Evolutionary conservation across 169 alveolate genomes (phyloP).

Genomic region (Ichthyophthirius multifiliis): DNA sequence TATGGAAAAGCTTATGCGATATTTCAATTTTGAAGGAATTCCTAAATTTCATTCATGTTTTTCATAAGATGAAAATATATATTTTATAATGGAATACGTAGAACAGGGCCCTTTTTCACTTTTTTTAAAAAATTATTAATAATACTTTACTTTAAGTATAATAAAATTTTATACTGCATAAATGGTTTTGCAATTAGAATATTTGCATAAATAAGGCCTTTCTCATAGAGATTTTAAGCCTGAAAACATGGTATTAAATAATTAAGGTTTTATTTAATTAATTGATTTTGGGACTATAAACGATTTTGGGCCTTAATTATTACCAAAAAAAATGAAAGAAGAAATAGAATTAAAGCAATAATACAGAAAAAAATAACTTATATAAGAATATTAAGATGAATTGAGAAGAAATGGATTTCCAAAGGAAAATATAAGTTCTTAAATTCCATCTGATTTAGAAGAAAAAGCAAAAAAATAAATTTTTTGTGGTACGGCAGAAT

Average conservation of each 20-base stretch:
- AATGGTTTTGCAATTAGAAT: constrained; percentile 33
- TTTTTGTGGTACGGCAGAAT: constrained; percentile 65
- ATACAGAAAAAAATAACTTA: too few species aligned
- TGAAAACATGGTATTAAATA: constrained; percentile 65
- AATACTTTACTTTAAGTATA: background rate
- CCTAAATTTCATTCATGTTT: background rate
- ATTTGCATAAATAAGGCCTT: constrained; percentile 57
- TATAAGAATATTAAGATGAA: too few species aligned
- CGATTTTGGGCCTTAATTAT: constrained; percentile 20
- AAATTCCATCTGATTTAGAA: background rate
- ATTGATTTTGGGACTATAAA: constrained; percentile 64
- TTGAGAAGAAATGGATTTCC: too few species aligned
- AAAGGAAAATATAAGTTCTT: too few species aligned
- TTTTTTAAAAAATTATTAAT: background rate
- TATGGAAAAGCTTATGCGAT: background rate
- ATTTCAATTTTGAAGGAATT: background rate
- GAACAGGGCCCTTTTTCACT: background rate
- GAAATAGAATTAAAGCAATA: too few species aligned
- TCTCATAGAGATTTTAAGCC: constrained; percentile 80
- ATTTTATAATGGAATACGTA: background rate
- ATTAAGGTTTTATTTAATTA: constrained; percentile 48
- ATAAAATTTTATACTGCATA: constrained; percentile 16
- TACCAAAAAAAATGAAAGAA: too few species aligned
- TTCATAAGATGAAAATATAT: background rate
- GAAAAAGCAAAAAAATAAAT: constrained; percentile 26